These are phyloP conservation scores for Boletus sp. DNA, from an alignment of 768 basidiomycete genomes.

Conservation along the genomic window DNA sequence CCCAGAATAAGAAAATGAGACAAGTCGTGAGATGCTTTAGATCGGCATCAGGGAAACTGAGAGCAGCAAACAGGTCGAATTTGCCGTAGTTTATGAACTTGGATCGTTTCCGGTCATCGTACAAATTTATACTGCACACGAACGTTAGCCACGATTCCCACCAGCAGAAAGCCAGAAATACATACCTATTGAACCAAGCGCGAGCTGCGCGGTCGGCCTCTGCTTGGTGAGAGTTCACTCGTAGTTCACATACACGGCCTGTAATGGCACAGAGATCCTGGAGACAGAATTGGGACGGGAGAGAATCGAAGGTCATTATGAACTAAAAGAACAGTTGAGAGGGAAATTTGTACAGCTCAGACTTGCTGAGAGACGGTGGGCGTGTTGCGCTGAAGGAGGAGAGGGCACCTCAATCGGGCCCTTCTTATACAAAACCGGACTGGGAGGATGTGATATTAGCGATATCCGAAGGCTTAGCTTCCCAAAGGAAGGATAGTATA, in stretches of 20 bases:
- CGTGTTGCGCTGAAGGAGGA: slow-evolving; percentile 6
- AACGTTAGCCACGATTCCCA: background rate
- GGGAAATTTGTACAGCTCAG: slow-evolving; percentile 25
- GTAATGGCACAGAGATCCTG: slow-evolving; percentile 37
- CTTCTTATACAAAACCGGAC: slow-evolving; percentile 32
- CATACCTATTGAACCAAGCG: slow-evolving; percentile 35
- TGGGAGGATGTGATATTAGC: slow-evolving; percentile 17
- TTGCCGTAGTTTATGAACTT: slow-evolving; percentile 38
- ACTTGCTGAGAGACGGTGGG: slow-evolving; percentile 23
- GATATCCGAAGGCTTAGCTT: slow-evolving; percentile 19
- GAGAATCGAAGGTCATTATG: slow-evolving; percentile 31
- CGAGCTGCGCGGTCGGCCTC: slow-evolving; percentile 34
- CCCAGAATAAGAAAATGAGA: slow-evolving; percentile 40
- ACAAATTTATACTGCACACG: slow-evolving; percentile 29
- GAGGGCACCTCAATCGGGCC: slow-evolving; percentile 4
- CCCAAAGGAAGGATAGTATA: slow-evolving; percentile 20
- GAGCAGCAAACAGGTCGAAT: slow-evolving; percentile 39
- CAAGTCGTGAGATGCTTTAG: slow-evolving; percentile 34
- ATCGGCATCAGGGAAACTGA: slow-evolving; percentile 40
- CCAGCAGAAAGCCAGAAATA: background rate
- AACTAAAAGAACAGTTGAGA: slow-evolving; percentile 15
- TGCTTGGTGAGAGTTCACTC: slow-evolving; percentile 32
- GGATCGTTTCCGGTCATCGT: slow-evolving; percentile 34
- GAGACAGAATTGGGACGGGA: slow-evolving; percentile 37
- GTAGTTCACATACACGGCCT: slow-evolving; percentile 36